These are phyloP conservation scores for Plasmopara viticola DNA, from an alignment of 352 stramenopile genomes.

Conservation along the genomic window DNA sequence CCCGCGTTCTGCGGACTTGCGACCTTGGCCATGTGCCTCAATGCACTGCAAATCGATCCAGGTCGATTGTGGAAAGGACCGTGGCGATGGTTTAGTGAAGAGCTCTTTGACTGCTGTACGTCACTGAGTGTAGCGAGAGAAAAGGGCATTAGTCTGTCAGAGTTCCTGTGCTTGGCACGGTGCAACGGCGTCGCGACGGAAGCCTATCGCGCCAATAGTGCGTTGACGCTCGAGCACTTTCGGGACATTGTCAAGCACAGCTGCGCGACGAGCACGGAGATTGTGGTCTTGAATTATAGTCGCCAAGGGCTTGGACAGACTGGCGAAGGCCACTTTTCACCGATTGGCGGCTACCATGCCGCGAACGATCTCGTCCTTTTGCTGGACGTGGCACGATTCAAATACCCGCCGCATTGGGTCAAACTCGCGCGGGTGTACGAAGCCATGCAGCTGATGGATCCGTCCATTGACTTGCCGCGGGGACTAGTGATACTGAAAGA, in stretches of 20 bases:
- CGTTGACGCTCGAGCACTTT: conserved; percentile 52
- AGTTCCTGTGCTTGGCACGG: conserved; percentile 64
- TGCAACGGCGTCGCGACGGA: conserved; percentile 58
- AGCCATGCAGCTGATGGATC: conserved; percentile 44
- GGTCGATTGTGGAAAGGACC: conserved; percentile 69
- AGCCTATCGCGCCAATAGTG: conserved; percentile 32
- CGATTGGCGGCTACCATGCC: conserved; percentile 92
- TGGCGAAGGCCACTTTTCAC: conserved; percentile 95
- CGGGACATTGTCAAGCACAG: conserved; percentile 62
- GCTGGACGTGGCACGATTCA: conserved; percentile 94
- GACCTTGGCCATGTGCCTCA: conserved; percentile 78
- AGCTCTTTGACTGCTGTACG: conserved; percentile 79
- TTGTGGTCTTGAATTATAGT: conserved; percentile 91
- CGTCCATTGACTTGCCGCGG: conserved; percentile 37
- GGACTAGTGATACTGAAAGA: conserved; percentile 15
- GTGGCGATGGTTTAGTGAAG: conserved; percentile 82
- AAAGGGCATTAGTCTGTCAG: conserved; percentile 58
- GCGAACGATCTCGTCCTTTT: conserved; percentile 91
- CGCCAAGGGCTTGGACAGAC: conserved; percentile 91
- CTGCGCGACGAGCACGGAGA: conserved; percentile 64
- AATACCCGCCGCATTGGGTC: conserved; percentile 91
- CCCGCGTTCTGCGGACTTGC: conserved; percentile 88
- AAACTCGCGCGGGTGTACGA: conserved; percentile 45
- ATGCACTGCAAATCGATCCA: conserved; percentile 70
- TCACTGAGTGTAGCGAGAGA: conserved; percentile 63